Evolutionary conservation across 1,139 yeast species (phyloP), one percentile per base, ranked within the genome.

Genomic region (Taphrina flavorubra): DNA sequence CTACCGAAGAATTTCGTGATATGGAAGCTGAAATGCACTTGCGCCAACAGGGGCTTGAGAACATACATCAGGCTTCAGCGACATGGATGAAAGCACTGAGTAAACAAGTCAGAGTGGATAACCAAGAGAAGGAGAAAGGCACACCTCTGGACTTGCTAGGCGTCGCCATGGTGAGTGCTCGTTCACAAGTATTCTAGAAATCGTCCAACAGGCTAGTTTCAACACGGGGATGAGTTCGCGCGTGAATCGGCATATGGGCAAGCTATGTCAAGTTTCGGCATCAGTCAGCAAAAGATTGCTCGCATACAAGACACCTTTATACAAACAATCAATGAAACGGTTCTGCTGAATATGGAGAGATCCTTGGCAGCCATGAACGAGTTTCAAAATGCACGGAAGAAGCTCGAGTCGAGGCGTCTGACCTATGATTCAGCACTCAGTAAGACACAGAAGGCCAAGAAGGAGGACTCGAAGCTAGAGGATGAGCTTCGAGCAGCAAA

Each of bases 401-500:
- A 72, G 55, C 70, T 74, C 44, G 75, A 74, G 57, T 72, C 70
- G 31, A 69, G 75, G 1, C 73, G 75, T n/a, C 71, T 73, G 13
- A 73, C 75, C 8, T 73, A 73, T 67, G 75, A 74, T 49, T 70
- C 75, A 16, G 72, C 73, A 3, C 71, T 72, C 16, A 57, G 70
- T 42, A 72, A 72, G 49, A 70, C 71, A 51, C 73, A 70, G 55
- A 73, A 71, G 37, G 68, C 72, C 46, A 73, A 73, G 53, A 72
- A 71, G 51, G 75, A 74, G 57, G 75, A 74, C 66, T 49, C 73
- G 36, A 70, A 74, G 14, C 64, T 73, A 25, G 75, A 74, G 42
- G 75, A 74, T 56, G 75, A 74, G 65, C 71, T 73, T 11, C 74
- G 75, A 42, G 71, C 71, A 8, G 75, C 74, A 49, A 59, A 73